phyloP scores from a whole-genome alignment of 176 grass and related monocot species.

The Olyra latifolia region DNA sequence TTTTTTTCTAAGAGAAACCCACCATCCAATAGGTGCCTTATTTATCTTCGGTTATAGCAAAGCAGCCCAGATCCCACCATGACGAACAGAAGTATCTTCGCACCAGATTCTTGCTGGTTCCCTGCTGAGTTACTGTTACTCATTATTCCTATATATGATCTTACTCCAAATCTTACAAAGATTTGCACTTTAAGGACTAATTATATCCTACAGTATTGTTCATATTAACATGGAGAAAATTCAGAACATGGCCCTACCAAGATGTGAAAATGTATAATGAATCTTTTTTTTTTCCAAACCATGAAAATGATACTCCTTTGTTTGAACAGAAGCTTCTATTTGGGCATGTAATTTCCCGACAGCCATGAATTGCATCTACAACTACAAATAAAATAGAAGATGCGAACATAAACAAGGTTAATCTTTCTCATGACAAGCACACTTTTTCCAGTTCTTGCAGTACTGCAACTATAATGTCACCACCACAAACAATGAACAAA shows the following conservation, averaged over 20 bases:
- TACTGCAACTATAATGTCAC: not conserved
- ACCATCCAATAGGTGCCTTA: slow-evolving; percentile 16
- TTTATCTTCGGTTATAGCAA: slow-evolving; percentile 9
- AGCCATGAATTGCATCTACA: not conserved
- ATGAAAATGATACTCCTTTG: not conserved
- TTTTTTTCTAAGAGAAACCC: not conserved
- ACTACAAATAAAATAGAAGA: not conserved
- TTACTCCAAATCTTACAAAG: not conserved
- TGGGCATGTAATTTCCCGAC: not conserved
- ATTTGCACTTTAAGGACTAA: not conserved
- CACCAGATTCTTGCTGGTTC: not conserved
- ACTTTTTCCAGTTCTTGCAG: not conserved
- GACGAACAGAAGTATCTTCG: slow-evolving; percentile 5
- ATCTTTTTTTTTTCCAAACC: not conserved
- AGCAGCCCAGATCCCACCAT: not conserved
- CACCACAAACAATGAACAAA: not conserved
- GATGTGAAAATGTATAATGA: not conserved
- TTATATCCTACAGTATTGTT: not conserved
- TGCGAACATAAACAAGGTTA: not conserved
- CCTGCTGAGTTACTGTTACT: not conserved
- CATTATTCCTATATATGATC: not conserved
- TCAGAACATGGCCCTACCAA: not conserved
- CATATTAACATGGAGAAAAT: not conserved
- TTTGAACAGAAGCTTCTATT: not conserved
- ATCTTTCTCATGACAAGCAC: not conserved